Evolutionary conservation across 495 filamentous ascomycete species (phyloP).

Genomic region (Xylaria telfairii): DNA sequence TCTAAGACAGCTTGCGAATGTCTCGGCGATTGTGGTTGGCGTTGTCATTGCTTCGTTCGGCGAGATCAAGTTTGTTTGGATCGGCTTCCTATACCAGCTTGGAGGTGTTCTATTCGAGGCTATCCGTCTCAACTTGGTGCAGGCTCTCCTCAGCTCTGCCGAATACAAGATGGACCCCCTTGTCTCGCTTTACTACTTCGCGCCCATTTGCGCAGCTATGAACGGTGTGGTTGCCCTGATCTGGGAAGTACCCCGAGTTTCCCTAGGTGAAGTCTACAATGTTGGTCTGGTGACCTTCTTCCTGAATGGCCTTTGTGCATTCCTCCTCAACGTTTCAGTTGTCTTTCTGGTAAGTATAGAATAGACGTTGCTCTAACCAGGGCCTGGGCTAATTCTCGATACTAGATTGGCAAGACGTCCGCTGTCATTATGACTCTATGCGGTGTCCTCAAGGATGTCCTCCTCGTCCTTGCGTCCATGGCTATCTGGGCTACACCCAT

Average conservation of each 20-base stretch:
- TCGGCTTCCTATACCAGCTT: slow-evolving; percentile 86
- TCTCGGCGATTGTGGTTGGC: slow-evolving; percentile 87
- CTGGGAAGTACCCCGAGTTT: slow-evolving; percentile 75
- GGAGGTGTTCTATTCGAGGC: slow-evolving; percentile 89
- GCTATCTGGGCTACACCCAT: slow-evolving; percentile 87
- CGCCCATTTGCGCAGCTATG: slow-evolving; percentile 89
- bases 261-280: slow-evolving; percentile 72
- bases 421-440: slow-evolving; percentile 96
- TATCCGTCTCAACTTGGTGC: slow-evolving; percentile 88
- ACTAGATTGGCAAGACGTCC: slow-evolving; percentile 94
- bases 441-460: slow-evolving; percentile 97
- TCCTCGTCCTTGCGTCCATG: slow-evolving; percentile 90
- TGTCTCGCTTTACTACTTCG: slow-evolving; percentile 96
- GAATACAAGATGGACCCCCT: slow-evolving; percentile 98
- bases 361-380: neutral
- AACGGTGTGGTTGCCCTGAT: slow-evolving; percentile 80
- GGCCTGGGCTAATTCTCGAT: slow-evolving; percentile 36
- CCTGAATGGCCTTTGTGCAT: slow-evolving; percentile 81
- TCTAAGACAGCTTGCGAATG: slow-evolving; percentile 80
- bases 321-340: slow-evolving; percentile 89
- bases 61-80: slow-evolving; percentile 89
- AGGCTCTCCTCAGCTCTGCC: slow-evolving; percentile 82
- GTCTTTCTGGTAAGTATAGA: slow-evolving; percentile 81
- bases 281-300: slow-evolving; percentile 79
- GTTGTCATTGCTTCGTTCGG: slow-evolving; percentile 89